Base-by-base conservation (phyloP, 345 rosid species). In the Limnanthes douglasii region DNA sequence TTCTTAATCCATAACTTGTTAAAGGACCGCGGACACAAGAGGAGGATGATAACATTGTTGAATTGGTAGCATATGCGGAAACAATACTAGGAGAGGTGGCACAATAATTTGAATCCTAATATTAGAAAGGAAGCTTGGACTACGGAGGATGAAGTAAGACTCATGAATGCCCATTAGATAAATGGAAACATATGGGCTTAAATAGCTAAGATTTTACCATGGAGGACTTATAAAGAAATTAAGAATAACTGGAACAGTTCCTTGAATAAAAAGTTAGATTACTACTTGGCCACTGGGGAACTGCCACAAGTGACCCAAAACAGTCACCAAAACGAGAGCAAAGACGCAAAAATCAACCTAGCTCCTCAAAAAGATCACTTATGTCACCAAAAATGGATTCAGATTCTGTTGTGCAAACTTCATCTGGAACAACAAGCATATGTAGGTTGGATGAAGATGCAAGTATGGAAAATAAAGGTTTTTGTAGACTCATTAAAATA, bases 241-340 rank as follows among this genome's bases (percentile, higher is more conserved):
- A 92, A 92, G 66, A 92, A 92, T 41, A 94, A 92, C 37, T 92
- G 99, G 99, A 92, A 92, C 45, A 85, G 96, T 60, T 85, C 96
- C 39, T 37, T 92, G 78, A 92, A 85, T 76, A 85, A 75, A 67
- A 92, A 92, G 44, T 39, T 78, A 40, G 93, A 85, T 32, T 69
- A 72, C 60, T 81, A 65, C 62, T 50, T 65, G 51, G 65, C 66
- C 27, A 75, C 78, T 8, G 96, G 93, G 50, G 44, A 65, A 27
- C 86, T 80, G 44, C 92, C 96, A 39, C 69, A 74, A 7, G 59
- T 39, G 46, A 46, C 34, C 13, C 51, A 23, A 18, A 21, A 21
- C 14, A 31, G 1, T 31, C n/a, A n/a, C 55, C 11, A 72, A 66
- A 56, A 54, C 22, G n/a, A n/a, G n/a, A n/a, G n/a, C n/a, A n/a